phyloP scores from a whole-genome alignment of 805 yeast genomes.

The Hanseniaspora lachancei region DNA sequence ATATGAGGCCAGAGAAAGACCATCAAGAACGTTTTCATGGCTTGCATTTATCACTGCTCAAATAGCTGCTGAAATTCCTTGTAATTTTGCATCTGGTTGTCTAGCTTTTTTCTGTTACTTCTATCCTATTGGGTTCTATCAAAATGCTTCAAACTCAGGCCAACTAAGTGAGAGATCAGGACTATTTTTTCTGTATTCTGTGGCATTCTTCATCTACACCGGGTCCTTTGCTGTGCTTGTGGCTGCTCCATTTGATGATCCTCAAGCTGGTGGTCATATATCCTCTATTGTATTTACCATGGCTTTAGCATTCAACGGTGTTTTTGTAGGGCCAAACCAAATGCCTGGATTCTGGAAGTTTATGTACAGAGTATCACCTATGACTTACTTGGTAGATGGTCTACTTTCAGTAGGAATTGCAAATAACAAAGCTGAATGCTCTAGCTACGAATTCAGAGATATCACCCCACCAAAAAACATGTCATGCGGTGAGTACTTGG shows the following conservation, averaged over 20 bases:
- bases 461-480: constrained; percentile 19
- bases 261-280: constrained; percentile 52
- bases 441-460: constrained; percentile 20
- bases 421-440: constrained; percentile 33
- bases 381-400: constrained; percentile 33
- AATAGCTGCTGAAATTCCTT: constrained; percentile 53
- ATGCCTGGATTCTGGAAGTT: constrained; percentile 35
- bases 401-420: constrained; percentile 40
- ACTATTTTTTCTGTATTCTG: constrained; percentile 34
- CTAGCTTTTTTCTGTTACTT: constrained; percentile 49
- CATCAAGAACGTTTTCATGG: constrained; percentile 42
- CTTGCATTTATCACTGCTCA: constrained; percentile 47
- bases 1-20: constrained; percentile 32
- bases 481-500: constrained; percentile 21
- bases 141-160: constrained; percentile 45
- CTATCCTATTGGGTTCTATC: constrained; percentile 60
- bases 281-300: constrained; percentile 45
- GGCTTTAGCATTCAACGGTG: constrained; percentile 66
- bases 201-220: constrained; percentile 40
- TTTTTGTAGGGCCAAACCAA: constrained; percentile 32
- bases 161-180: constrained; percentile 42
- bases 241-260: constrained; percentile 45
- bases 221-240: constrained; percentile 47
- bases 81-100: constrained; percentile 49
- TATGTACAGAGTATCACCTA: constrained; percentile 32